Percentiles rank a stretch among this genome's conserved stretches.
Conservation (phyloP, 2,329 filamentous ascomycete genomes). For the Pseudofabraea citricarpa region DNA sequence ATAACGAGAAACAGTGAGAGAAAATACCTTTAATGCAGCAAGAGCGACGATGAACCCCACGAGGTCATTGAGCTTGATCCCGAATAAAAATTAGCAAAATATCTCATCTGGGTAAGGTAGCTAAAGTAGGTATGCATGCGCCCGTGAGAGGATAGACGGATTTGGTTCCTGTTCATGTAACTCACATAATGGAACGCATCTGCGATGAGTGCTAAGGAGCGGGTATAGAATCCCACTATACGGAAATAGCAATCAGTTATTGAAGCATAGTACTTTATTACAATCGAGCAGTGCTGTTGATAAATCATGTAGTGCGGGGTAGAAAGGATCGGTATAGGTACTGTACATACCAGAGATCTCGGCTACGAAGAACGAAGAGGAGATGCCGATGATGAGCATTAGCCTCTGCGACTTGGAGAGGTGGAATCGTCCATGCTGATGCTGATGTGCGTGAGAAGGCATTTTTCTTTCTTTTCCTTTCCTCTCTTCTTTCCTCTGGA, state of each 20-base stretch:
- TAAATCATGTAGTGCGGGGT: too few relatives aligned
- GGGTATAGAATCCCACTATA: conserved; percentile 62
- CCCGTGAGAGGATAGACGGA: too few relatives aligned
- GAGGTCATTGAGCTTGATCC: conserved; percentile 70
- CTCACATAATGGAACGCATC: conserved; percentile 76
- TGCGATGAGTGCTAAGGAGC: conserved; percentile 66
- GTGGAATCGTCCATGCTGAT: background rate
- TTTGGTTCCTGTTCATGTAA: conserved; percentile 5
- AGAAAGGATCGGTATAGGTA: background rate
- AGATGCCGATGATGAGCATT: conserved; percentile 37
- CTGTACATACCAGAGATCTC: conserved; percentile 36
- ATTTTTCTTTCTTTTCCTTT: background rate
- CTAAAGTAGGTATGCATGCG: too few relatives aligned
- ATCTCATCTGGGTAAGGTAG: too few relatives aligned
- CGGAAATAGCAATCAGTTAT: too few relatives aligned
- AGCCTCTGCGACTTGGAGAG: conserved; percentile 18
- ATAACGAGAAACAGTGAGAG: background rate
- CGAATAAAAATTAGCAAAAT: too few relatives aligned
- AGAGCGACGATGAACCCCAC: conserved; percentile 65
- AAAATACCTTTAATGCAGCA: conserved; percentile 52
- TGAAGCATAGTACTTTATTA: too few relatives aligned
- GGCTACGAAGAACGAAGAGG: conserved; percentile 38
- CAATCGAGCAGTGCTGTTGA: too few relatives aligned
- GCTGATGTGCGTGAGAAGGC: background rate
- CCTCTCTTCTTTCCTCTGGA: background rate